Evolutionary conservation across 805 yeast genomes (phyloP), one percentile per base, ranked within the genome.

Genomic region (Komagataella mondaviorum): DNA sequence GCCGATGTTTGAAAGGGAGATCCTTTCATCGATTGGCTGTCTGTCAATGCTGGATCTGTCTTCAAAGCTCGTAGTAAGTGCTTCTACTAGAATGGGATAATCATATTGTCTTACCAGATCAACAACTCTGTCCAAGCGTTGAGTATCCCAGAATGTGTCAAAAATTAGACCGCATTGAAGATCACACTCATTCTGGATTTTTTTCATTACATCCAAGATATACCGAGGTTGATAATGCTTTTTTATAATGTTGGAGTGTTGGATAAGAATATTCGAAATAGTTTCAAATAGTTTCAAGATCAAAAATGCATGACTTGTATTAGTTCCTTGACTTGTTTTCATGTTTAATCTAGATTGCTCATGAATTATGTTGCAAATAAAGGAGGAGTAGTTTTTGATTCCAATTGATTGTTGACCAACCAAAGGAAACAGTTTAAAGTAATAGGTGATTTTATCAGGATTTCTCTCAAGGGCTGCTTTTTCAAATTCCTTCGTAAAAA

Each of bases 121-220:
- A 22, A 85, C 57, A 6, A 75, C 61, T 54, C 77, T 72, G 24
- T 75, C 81, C 3, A 89, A 60, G 23, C 81, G 71, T 55, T 87
- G 75, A 24, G 78, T 75, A 57, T 90, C 97, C 69, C 82, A 77
- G 60, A 87, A 88, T 0, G 93, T 86, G 63, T 91, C 98, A 51
- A 86, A 72, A 3, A 93, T 85, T 47, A 93, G 71, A 0, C 95
- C 95, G 23, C 91, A 83, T 61, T 93, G 99, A n/a, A 90, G 73
- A 61, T 93, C 99, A 30, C 93, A 83, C 61, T 93, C 99, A 49
- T 77, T 71, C 65, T 91, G 96, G 36, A 93, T 83, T 49, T 78
- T 77, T 17, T 76, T 78, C 57, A 90, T 73, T 7, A 91, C 89
- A 39, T 74, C 73, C 2, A 75, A 67, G 72, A 90, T 81, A 14